Evolutionary conservation across 2,329 filamentous ascomycete genomes (phyloP), one percentile per base, ranked within the genome.

Genomic region (Diplodia sapinea): DNA sequence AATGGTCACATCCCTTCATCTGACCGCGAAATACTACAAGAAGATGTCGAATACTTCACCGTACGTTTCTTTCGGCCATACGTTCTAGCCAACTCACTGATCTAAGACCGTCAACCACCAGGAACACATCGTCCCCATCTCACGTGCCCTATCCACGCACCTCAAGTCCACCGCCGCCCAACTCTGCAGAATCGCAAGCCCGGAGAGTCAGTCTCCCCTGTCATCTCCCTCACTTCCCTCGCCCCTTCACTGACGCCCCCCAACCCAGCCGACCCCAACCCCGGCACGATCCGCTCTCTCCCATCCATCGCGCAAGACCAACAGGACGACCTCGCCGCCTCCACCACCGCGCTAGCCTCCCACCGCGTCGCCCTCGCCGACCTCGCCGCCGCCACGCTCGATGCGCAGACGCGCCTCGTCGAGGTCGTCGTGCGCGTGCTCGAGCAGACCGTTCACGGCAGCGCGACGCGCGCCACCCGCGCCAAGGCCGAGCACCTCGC

Each of bases 371-470:
- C 73, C 4, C 72, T 82, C 5, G 75, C 79, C 2, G 74, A 79
- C 20, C 74, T 76, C 5, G 68, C 75, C 2, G 72, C 74, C 1
- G 51, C 71, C 0, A 71, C 82, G 1, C 77, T 82, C 7, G 61
- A 69, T 3, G 70, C 76, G 0, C 79, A 83, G 69, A 76, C 77
- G 33, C 55, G 74, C 23, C 70, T 80, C 20, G 74, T 82, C 12
- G 74, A 78, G 51, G 72, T 74, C n/a, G 72, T 73, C 49, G 80
- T 84, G 59, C 76, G 75, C 17, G 76, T 79, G 40, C 76, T 84
- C 8, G 82, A 85, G 71, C 82, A 83, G 69, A 82, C 78, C 0
- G 78, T 82, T 43, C 81, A 84, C 70, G 82, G 82, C 59, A 74
- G 78, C 3, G 72, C 83, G 0, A 74, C 81, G 1, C 76, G 82